Percentiles rank a stretch among this genome's conserved stretches.
Conservation (phyloP, 371 early-diverging fungal species). For the Haplosporangium sp. region DNA sequence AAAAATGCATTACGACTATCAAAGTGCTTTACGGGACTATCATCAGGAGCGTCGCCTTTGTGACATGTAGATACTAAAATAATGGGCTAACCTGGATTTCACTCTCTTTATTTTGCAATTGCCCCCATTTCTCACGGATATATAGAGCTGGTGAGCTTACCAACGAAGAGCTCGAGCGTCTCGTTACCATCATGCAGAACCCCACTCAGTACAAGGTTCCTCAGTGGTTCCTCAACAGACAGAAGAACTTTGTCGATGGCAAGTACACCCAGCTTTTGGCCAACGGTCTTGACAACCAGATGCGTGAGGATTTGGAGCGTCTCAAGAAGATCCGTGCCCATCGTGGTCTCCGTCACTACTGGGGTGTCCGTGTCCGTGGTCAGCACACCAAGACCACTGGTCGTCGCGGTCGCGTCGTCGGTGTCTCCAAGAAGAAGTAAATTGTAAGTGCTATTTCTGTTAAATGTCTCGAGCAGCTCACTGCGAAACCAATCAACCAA, state of each 20-base stretch:
- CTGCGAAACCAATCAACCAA: neutral
- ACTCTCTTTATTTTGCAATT: neutral
- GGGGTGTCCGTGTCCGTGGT: conserved; percentile 95
- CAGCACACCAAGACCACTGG: conserved; percentile 99
- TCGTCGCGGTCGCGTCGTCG: conserved; percentile 96
- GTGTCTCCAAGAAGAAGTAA: conserved; percentile 98
- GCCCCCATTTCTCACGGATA: neutral
- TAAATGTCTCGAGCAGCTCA: neutral
- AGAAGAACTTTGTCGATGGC: conserved; percentile 97
- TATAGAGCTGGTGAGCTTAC: conserved; percentile 96
- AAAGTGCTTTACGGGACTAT: no score
- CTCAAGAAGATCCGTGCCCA: conserved; percentile 96
- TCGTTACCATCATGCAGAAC: conserved; percentile 92
- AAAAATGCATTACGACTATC: no score
- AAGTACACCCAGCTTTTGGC: conserved; percentile 94
- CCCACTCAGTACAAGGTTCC: conserved; percentile 97
- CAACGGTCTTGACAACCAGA: conserved; percentile 94
- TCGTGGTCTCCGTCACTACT: conserved; percentile 96
- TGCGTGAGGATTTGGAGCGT: conserved; percentile 97
- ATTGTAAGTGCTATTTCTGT: conserved; percentile 34
- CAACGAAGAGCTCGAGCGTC: conserved; percentile 91
- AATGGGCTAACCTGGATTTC: conserved; percentile 2
- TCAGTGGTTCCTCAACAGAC: conserved; percentile 98
- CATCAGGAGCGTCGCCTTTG: no score
- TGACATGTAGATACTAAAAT: neutral